Evolutionary conservation across 2,329 filamentous ascomycete genomes (phyloP), one percentile per base, ranked within the genome.

Genomic region (Lasiodiplodia gonubiensis): DNA sequence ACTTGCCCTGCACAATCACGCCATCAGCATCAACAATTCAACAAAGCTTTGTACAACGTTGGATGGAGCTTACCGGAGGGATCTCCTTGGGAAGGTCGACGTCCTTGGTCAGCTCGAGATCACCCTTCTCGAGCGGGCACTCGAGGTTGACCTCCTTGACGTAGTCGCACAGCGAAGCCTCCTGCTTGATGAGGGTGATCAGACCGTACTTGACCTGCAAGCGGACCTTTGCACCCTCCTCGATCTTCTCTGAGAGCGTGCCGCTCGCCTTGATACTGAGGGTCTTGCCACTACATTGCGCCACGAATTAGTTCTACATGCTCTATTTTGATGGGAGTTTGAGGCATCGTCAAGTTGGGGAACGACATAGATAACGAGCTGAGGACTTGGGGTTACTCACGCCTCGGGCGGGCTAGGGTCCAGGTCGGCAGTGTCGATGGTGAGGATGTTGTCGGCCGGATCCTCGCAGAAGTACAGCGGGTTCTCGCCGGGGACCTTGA

Each of bases 141-240:
- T 92, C 82, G 67, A 98, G 84, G 74, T 97, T 93, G 53, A 97
- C 92, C 72, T 97, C 93, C 77, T 87, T 84, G 71, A 97, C 88
- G 78, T 97, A 90, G 69, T 97, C 92, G 84, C 95, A 99, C 46
- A 98, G 87, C 76, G 97, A 91, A 74, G 90, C 89, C 72, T 86
- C 87, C 71, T 91, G 91, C 79, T 87, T 92, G 80, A 99, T 88
- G 71, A 99, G 87, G 66, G 89, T 92, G 79, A 99, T 97, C 71
- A 97, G 85, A 69, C 94, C 94, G 80, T 97, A 97, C 83, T 97
- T 97, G 81, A 99, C 94, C 72, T 89, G 86, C 49, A 99, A 79
- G 57, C 90, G 85, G 70, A 97, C 90, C 74, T 92, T 92, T 69
- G 94, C 92, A 68, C 93, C 94, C 68, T 93, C 78, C 66, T 89